Conservation (phyloP, 768 basidiomycete species). For the Rhizopogon sp. region DNA sequence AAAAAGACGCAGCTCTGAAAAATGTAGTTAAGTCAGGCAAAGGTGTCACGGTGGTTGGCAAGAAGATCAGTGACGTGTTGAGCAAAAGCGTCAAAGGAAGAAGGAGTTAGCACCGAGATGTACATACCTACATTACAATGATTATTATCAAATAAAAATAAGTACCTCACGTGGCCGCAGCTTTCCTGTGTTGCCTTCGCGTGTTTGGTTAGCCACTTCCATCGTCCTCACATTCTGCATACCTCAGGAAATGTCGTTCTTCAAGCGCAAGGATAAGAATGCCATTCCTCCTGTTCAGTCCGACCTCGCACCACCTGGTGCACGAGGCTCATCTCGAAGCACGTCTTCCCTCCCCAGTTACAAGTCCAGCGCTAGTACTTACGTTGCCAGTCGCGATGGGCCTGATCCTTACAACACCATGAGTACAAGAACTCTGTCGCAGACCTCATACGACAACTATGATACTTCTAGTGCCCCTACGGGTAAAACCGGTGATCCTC, state of each 20-base stretch:
- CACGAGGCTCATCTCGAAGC: slow-evolving; percentile 26
- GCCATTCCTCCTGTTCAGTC: slow-evolving; percentile 64
- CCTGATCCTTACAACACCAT: slow-evolving; percentile 41
- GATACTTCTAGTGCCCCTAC: slow-evolving; percentile 9
- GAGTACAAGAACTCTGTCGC: slow-evolving; percentile 20
- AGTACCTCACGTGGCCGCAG: not conserved
- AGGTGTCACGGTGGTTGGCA: slow-evolving; percentile 86
- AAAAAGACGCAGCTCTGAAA: slow-evolving; percentile 81
- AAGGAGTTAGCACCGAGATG: slow-evolving; percentile 13
- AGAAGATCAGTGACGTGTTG: slow-evolving; percentile 36
- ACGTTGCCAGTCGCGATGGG: slow-evolving; percentile 66
- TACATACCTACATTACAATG: too few species aligned
- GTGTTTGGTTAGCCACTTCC: not conserved
- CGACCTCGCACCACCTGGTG: slow-evolving; percentile 17
- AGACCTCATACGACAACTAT: slow-evolving; percentile 20
- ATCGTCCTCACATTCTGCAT: not conserved
- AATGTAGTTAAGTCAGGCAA: slow-evolving; percentile 80
- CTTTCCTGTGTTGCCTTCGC: not conserved
- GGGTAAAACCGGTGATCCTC: slow-evolving; percentile 14
- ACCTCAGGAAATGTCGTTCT: slow-evolving; percentile 27
- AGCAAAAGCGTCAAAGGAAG: slow-evolving; percentile 30
- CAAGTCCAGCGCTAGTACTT: slow-evolving; percentile 55
- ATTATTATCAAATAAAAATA: too few species aligned
- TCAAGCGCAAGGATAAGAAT: slow-evolving; percentile 61
- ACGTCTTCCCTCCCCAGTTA: slow-evolving; percentile 37